These are phyloP conservation scores for Brasilioporus rufonigricans DNA, from an alignment of 768 basidiomycete genomes.

Conservation along the genomic window DNA sequence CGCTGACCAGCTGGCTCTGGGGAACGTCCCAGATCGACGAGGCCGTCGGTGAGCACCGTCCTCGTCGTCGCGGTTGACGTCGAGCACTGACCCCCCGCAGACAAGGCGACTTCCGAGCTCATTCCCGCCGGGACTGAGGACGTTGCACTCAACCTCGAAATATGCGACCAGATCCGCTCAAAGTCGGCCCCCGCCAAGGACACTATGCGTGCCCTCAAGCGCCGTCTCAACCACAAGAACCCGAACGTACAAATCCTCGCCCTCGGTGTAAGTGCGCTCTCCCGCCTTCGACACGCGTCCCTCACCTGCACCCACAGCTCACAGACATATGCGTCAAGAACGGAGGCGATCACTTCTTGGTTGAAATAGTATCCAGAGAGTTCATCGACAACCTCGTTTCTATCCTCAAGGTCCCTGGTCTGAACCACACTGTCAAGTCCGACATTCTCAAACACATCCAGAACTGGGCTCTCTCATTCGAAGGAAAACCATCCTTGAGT, in stretches of 20 bases:
- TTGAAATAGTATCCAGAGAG: constrained; percentile 82
- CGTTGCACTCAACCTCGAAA: constrained; percentile 90
- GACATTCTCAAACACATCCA: constrained; percentile 80
- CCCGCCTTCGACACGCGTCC: background rate
- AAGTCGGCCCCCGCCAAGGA: constrained; percentile 83
- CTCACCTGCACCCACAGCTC: constrained; percentile 45
- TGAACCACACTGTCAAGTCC: constrained; percentile 82
- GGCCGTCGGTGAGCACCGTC: constrained; percentile 61
- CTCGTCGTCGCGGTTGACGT: background rate
- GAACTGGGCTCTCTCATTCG: constrained; percentile 91
- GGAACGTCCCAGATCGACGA: constrained; percentile 82
- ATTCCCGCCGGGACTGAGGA: constrained; percentile 82
- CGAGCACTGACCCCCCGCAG: constrained; percentile 44
- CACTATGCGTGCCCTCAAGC: constrained; percentile 86
- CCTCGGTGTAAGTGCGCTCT: constrained; percentile 60
- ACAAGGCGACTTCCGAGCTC: constrained; percentile 92
- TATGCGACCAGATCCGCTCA: constrained; percentile 94
- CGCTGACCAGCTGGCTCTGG: constrained; percentile 71
- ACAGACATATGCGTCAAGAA: constrained; percentile 96
- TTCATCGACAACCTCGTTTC: constrained; percentile 93
- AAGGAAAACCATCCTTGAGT: constrained; percentile 67
- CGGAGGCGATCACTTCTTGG: constrained; percentile 88
- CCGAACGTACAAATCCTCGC: constrained; percentile 91
- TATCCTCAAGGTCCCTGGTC: constrained; percentile 71
- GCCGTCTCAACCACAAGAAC: constrained; percentile 89